phyloP scores from a whole-genome alignment of 1,139 yeast species.

The Lodderomyces elongisporus region DNA sequence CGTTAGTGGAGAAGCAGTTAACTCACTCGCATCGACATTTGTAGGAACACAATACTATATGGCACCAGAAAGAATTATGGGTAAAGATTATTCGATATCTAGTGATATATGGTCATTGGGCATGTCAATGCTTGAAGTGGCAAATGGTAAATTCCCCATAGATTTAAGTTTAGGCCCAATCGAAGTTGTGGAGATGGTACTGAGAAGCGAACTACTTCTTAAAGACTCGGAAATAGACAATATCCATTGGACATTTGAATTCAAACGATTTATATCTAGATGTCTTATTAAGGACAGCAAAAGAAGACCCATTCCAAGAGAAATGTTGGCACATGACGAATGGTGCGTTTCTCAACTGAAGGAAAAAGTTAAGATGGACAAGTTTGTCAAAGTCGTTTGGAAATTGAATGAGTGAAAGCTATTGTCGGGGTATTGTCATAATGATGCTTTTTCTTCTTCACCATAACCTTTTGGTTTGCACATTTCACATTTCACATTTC shows the following conservation, averaged over 20 bases:
- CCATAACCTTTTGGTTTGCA: no score
- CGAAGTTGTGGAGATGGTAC: slow-evolving; percentile 74
- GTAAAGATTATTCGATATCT: slow-evolving; percentile 90
- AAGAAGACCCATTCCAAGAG: slow-evolving; percentile 86
- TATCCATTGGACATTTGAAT: slow-evolving; percentile 76
- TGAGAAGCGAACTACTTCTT: slow-evolving; percentile 74
- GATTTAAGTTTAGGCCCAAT: slow-evolving; percentile 59
- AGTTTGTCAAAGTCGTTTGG: slow-evolving; percentile 82
- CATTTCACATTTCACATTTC: no score
- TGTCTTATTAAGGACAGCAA: slow-evolving; percentile 77
- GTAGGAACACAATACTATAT: slow-evolving; percentile 96
- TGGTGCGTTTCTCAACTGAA: slow-evolving; percentile 13
- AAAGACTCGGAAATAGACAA: slow-evolving; percentile 73
- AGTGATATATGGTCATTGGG: slow-evolving; percentile 98
- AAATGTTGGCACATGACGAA: slow-evolving; percentile 49
- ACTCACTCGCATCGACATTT: slow-evolving; percentile 90
- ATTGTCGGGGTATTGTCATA: no score
- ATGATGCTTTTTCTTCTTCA: no score
- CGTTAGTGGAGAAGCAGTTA: slow-evolving; percentile 95
- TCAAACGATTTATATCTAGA: slow-evolving; percentile 75
- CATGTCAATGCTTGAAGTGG: slow-evolving; percentile 84
- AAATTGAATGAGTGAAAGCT: slow-evolving; percentile 17
- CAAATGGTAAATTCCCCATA: slow-evolving; percentile 79
- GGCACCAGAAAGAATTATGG: slow-evolving; percentile 98
- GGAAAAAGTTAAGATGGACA: slow-evolving; percentile 72